A percentile compares a stretch with the other conserved stretches of the same genome.
These are phyloP conservation scores for Euphorbia peplus DNA, from an alignment of 345 rosid genomes.

Conservation along the genomic window DNA sequence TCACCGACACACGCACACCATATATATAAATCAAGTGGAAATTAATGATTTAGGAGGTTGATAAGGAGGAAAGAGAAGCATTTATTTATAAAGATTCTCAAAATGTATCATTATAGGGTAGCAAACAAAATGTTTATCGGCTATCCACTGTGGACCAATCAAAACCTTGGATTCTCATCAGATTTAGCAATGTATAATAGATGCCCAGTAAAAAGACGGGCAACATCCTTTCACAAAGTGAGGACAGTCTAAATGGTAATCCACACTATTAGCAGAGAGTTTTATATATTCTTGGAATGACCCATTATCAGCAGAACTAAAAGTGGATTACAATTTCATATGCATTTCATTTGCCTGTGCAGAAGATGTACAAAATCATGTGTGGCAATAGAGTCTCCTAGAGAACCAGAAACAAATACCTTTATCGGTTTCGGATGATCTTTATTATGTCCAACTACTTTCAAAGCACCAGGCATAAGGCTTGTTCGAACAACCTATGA, in stretches of 20 bases:
- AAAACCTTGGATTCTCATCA: background rate
- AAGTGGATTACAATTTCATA: background rate
- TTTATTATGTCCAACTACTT: slow-evolving; percentile 78
- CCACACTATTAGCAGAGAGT: too few species aligned
- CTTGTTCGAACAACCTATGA: slow-evolving; percentile 70
- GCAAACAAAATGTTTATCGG: background rate
- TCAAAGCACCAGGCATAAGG: slow-evolving; percentile 89
- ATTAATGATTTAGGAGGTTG: background rate
- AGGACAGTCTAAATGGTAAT: background rate
- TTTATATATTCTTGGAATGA: background rate
- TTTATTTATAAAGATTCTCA: background rate
- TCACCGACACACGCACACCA: background rate
- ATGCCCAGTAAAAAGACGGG: background rate
- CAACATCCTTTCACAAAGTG: background rate
- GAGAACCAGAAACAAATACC: slow-evolving; percentile 36
- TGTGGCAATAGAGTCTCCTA: background rate
- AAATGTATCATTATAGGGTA: background rate
- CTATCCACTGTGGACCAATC: background rate
- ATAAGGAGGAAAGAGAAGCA: background rate
- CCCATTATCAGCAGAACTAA: slow-evolving; percentile 1
- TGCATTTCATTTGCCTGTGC: background rate
- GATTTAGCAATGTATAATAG: background rate
- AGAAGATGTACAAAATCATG: background rate
- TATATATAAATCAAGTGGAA: background rate
- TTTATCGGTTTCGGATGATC: slow-evolving; percentile 92